A percentile compares a stretch with the other conserved stretches of the same genome.
These are phyloP conservation scores for Cyclotella choctawhatcheeana DNA, from an alignment of 108 stramenopile species.

Conservation along the genomic window DNA sequence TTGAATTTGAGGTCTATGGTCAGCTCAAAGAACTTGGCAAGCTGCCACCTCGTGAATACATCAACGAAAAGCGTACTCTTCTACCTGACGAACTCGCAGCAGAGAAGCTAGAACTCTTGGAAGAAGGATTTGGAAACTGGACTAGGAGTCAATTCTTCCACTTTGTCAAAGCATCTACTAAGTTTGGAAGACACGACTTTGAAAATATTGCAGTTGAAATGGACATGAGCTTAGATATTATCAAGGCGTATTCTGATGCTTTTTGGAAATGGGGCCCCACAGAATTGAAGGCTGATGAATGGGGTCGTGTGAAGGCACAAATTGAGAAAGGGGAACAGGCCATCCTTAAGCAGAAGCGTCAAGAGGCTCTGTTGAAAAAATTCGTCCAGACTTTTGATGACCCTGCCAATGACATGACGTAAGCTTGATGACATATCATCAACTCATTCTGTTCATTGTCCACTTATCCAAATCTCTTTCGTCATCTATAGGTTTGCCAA, in stretches of 20 bases:
- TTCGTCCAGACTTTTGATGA: constrained; percentile 86
- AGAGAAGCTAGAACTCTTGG: constrained; percentile 82
- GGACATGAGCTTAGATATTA: constrained; percentile 85
- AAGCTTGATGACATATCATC: too few species aligned
- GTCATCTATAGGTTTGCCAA: constrained; percentile 74
- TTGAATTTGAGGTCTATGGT: constrained; percentile 82
- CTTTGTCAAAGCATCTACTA: constrained; percentile 70
- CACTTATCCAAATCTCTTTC: too few species aligned
- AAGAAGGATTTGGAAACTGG: constrained; percentile 92
- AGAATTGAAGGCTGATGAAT: constrained; percentile 80
- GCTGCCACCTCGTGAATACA: constrained; percentile 66
- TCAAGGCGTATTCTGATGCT: constrained; percentile 85
- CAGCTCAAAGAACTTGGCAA: constrained; percentile 79
- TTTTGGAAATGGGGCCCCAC: constrained; percentile 87
- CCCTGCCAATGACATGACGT: constrained; percentile 78
- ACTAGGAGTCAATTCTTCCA: constrained; percentile 80
- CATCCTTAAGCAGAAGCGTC: constrained; percentile 75
- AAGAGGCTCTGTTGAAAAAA: constrained; percentile 67
- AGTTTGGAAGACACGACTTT: constrained; percentile 85
- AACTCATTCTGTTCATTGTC: too few species aligned
- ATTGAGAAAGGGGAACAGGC: constrained; percentile 89
- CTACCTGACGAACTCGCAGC: constrained; percentile 77
- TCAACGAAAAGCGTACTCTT: constrained; percentile 61
- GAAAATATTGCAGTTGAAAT: constrained; percentile 82
- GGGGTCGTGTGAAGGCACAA: constrained; percentile 74